These are phyloP conservation scores for Amanita thiersii DNA, from an alignment of 768 basidiomycete species.

Conservation along the genomic window DNA sequence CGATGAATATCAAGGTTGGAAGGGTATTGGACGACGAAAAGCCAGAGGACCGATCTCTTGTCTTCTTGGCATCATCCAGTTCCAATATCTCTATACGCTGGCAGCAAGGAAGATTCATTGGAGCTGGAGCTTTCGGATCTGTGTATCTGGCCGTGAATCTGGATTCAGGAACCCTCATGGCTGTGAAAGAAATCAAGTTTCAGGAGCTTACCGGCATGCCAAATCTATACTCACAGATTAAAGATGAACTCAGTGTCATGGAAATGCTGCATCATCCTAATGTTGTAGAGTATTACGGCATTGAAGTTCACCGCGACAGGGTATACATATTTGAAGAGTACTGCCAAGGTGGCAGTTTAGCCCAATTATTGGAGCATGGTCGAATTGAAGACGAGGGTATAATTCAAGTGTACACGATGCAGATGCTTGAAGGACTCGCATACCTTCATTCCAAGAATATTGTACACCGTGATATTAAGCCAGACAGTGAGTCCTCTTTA, in stretches of 20 bases:
- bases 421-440: conserved; percentile 90
- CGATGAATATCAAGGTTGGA: conserved; percentile 67
- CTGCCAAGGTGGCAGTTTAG: conserved; percentile 93
- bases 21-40: conserved; percentile 92
- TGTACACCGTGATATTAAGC: conserved; percentile 96
- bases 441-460: conserved; percentile 92
- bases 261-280: conserved; percentile 96
- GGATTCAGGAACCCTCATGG: conserved; percentile 94
- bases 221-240: conserved; percentile 85
- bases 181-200: conserved; percentile 98
- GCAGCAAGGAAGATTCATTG: conserved; percentile 98
- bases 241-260: conserved; percentile 96
- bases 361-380: conserved; percentile 82
- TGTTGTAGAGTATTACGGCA: conserved; percentile 97
- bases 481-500: conserved; percentile 70
- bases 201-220: conserved; percentile 87
- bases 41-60: conserved; percentile 86
- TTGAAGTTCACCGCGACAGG: conserved; percentile 97
- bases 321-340: conserved; percentile 99
- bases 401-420: conserved; percentile 91
- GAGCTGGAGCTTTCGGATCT: conserved; percentile 98
- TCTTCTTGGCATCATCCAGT: conserved; percentile 91
- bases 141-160: conserved; percentile 98
- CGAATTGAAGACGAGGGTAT: conserved; percentile 96
- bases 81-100: conserved; percentile 94